Percentiles rank a stretch among this genome's conserved stretches.
Conservation (phyloP, 2,329 filamentous ascomycete species). For the Phialophora tarda region DNA sequence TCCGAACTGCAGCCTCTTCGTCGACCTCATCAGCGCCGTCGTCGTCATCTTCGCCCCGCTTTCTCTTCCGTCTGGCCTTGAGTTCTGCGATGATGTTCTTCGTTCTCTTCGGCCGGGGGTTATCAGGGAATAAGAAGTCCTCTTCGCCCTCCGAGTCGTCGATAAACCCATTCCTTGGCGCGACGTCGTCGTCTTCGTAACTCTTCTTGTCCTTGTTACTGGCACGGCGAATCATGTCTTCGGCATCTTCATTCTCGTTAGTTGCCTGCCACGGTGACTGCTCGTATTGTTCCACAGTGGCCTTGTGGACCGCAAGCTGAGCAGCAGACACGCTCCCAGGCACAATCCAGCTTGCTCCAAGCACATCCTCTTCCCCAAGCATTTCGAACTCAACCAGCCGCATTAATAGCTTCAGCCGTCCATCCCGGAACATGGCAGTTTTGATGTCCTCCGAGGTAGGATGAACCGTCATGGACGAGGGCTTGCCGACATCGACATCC, state of each 20-base stretch:
- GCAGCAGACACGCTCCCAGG: constrained; percentile 68
- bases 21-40: constrained; percentile 63
- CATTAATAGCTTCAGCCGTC: constrained; percentile 84
- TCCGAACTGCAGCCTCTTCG: constrained; percentile 64
- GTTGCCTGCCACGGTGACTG: constrained; percentile 79
- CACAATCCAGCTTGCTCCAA: constrained; percentile 78
- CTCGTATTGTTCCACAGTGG: constrained; percentile 76
- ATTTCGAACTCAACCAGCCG: constrained; percentile 73
- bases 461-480: constrained; percentile 43
- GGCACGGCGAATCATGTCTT: constrained; percentile 79
- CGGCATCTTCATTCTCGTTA: constrained; percentile 70
- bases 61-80: constrained; percentile 65
- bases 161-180: constrained; percentile 61
- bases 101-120: constrained; percentile 54
- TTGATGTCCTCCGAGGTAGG: constrained; percentile 48
- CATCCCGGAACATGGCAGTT: constrained; percentile 84
- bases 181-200: constrained; percentile 45
- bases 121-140: constrained; percentile 69
- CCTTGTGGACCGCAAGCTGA: constrained; percentile 70
- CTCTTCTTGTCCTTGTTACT: constrained; percentile 39
- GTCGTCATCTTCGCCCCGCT: constrained; percentile 51
- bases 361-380: constrained; percentile 70
- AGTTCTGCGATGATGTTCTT: constrained; percentile 55
- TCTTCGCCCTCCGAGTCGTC: constrained; percentile 69
- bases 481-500: constrained; percentile 41